Percentiles rank a stretch among this genome's conserved stretches.
Evolutionary conservation across 2,329 filamentous ascomycete genomes (phyloP).

Genomic region (Alternaria brassicae): DNA sequence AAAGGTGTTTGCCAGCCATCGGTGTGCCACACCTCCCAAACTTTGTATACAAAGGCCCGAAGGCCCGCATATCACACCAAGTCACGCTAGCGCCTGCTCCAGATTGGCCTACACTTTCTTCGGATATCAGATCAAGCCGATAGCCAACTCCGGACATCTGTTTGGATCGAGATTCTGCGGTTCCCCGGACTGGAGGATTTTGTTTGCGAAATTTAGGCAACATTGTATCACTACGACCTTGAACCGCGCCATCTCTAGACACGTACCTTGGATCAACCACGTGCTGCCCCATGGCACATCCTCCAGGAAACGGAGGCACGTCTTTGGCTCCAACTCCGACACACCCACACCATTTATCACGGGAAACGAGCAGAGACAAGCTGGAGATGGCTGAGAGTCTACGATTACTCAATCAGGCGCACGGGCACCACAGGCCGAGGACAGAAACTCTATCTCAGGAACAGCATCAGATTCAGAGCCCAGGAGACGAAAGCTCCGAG

Average conservation of each 20-base stretch:
- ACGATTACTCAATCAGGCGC: constrained; percentile 54
- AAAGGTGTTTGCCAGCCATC: constrained; percentile 26
- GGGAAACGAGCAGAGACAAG: constrained; percentile 58
- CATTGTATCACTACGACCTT: constrained; percentile 29
- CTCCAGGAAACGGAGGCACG: constrained; percentile 44
- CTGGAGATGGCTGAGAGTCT: constrained; percentile 59
- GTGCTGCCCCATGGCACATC: constrained; percentile 36
- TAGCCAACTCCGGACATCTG: constrained; percentile 2
- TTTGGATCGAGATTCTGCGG: neutral
- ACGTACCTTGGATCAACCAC: constrained; percentile 16
- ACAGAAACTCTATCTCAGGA: constrained; percentile 25
- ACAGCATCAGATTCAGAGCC: constrained; percentile 26
- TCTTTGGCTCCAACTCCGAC: constrained; percentile 48
- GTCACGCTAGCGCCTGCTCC: constrained; percentile 36
- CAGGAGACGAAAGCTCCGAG: constrained; percentile 35
- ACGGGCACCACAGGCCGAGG: constrained; percentile 40
- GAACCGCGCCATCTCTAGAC: constrained; percentile 6
- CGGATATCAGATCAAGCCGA: constrained; percentile 24
- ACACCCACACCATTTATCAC: constrained; percentile 49
- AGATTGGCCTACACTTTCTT: constrained; percentile 16
- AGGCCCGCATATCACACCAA: constrained; percentile 30
- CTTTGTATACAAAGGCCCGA: constrained; percentile 25
- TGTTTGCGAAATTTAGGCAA: constrained; percentile 17
- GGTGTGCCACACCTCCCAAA: constrained; percentile 23
- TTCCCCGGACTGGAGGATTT: constrained; percentile 8